phyloP scores from a whole-genome alignment of 108 stramenopile species.

The Discostella stelligeroides region DNA sequence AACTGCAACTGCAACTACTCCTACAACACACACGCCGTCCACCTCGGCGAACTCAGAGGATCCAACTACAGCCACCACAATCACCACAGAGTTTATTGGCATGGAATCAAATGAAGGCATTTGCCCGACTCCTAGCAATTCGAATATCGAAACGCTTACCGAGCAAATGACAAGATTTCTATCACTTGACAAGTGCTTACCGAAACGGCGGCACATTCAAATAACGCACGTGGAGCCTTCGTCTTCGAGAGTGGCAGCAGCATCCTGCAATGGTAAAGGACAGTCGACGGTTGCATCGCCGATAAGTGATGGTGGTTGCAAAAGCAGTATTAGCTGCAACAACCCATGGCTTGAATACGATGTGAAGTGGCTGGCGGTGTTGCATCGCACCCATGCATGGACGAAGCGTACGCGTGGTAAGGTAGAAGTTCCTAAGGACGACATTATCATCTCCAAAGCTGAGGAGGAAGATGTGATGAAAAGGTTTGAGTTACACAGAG shows the following conservation, averaged over 20 bases:
- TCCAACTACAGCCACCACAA: neutral
- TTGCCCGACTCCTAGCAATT: slow-evolving; percentile 26
- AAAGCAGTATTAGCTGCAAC: slow-evolving; percentile 5
- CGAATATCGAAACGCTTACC: slow-evolving; percentile 54
- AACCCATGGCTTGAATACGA: slow-evolving; percentile 75
- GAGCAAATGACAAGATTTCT: slow-evolving; percentile 93
- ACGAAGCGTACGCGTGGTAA: slow-evolving; percentile 33
- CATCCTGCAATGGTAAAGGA: neutral
- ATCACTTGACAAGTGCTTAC: slow-evolving; percentile 98
- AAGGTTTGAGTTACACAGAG: slow-evolving; percentile 19
- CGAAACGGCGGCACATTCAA: slow-evolving; percentile 89
- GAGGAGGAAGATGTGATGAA: slow-evolving; percentile 52
- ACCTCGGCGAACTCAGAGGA: neutral
- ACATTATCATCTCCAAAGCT: slow-evolving; percentile 27
- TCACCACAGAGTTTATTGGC: slow-evolving; percentile 54
- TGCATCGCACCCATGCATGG: slow-evolving; percentile 78
- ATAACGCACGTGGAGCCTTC: slow-evolving; percentile 70
- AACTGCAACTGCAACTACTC: too few species aligned
- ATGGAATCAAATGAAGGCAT: slow-evolving; percentile 60
- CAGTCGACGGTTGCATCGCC: neutral
- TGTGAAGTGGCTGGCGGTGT: slow-evolving; percentile 81
- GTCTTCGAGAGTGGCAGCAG: slow-evolving; percentile 7
- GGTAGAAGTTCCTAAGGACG: slow-evolving; percentile 37
- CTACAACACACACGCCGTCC: neutral
- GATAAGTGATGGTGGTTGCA: neutral